Evolutionary conservation across 2,329 filamentous ascomycete genomes (phyloP).

Genomic region (Aspergillus uvarum): DNA sequence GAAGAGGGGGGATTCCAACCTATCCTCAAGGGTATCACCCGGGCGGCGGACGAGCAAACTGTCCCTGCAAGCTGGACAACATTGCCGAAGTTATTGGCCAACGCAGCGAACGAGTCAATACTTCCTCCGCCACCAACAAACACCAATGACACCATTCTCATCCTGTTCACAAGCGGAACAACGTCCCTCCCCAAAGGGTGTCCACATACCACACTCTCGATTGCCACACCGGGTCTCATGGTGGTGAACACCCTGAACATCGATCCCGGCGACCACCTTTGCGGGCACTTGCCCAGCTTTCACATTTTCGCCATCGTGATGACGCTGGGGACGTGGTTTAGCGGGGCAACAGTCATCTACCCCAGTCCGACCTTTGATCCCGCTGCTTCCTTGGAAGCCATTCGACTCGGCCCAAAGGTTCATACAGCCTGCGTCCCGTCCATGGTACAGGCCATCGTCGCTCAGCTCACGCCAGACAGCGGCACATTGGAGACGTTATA

Average conservation of each 20-base stretch:
- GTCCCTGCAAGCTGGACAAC: background rate
- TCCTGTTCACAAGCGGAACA: constrained; percentile 8
- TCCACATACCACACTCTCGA: constrained; percentile 2
- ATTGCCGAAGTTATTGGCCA: background rate
- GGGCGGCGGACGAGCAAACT: background rate
- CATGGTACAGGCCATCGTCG: constrained; percentile 5
- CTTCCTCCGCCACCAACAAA: background rate
- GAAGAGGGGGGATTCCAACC: background rate
- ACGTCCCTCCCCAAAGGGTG: constrained; percentile 5
- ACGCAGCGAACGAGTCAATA: background rate
- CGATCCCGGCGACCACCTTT: background rate
- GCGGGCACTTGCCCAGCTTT: constrained; percentile 7
- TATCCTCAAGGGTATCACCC: background rate
- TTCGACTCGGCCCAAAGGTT: background rate
- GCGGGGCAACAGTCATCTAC: background rate
- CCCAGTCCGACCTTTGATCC: constrained; percentile 4
- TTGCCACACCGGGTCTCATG: background rate
- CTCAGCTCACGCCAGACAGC: background rate
- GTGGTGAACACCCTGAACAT: background rate
- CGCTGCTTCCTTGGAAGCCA: background rate
- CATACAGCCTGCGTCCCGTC: constrained; percentile 9
- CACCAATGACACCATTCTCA: background rate
- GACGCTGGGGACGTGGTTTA: constrained; percentile 5
- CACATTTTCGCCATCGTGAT: constrained; percentile 8
- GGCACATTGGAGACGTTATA: background rate